Evolutionary conservation across 108 stramenopile species (phyloP), one percentile per base, ranked within the genome.

Genomic region (Mayamaea pseudoterrestris): DNA sequence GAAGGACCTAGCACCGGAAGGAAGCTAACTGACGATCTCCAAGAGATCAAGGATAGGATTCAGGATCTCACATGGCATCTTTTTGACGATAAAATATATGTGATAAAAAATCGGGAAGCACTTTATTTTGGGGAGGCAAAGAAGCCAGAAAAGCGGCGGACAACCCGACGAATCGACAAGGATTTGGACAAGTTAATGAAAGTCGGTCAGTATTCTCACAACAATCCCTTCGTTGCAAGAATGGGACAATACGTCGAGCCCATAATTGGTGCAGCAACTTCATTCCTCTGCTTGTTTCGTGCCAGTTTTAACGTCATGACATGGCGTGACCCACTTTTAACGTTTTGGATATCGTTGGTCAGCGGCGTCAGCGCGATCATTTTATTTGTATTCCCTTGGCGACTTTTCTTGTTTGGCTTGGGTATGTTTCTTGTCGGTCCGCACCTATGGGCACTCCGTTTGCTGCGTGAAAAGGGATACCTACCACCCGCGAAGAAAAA

Each of bases 271-370:
- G 51, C 63, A 22, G 30, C 47, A 2, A 53, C 55, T 14, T 41
- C 44, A 47, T 47, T 44, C 28, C 47, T 65, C 3, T 27, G 44
- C 27, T 12, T 58, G 3, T 50, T 55, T 45, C 68, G 82, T 26
- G 54, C 65, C 22, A 32, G 37, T 1, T 76, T 68, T 62, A 83
- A 83, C 26, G 44, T 79, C 11, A 48, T 71, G 8, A 76, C 69
- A n/a, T 79, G 82, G 82, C 50, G 63, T 41, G 82, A 83, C 51
- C 82, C 82, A 0, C 57, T 63, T 24, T 30, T 78, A 11, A 73
- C 82, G 8, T 75, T 70, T 47, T 66, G 60, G 60, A 44, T 61
- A 22, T 61, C 66, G 17, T 0, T 69, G 0, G 47, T 69, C 17
- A 39, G 61, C 3, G 20, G 53, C 2, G 57, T 47, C 8, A 31